These are phyloP conservation scores for Alternaria solani DNA, from an alignment of 2,329 filamentous ascomycete genomes.

Conservation along the genomic window DNA sequence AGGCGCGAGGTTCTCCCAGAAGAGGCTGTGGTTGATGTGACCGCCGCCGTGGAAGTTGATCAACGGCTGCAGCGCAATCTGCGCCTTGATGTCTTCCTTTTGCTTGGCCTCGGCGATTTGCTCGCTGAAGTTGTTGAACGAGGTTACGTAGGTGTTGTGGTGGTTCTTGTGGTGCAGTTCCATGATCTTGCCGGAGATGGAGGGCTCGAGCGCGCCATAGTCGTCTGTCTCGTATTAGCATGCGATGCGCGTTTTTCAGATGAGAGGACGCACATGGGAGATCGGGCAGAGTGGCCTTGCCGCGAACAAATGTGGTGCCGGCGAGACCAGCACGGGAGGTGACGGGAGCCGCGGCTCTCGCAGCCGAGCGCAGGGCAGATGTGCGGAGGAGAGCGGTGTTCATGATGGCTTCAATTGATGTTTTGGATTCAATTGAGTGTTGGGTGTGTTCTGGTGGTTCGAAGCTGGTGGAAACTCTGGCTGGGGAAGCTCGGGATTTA, in stretches of 20 bases:
- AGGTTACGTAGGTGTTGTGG: slow-evolving; percentile 92
- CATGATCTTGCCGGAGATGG: slow-evolving; percentile 91
- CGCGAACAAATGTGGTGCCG: slow-evolving; percentile 78
- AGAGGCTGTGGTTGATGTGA: slow-evolving; percentile 72
- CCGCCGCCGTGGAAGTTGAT: slow-evolving; percentile 74
- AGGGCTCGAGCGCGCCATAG: slow-evolving; percentile 90
- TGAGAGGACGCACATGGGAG: slow-evolving; percentile 69
- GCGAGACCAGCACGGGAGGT: slow-evolving; percentile 70
- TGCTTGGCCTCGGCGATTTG: slow-evolving; percentile 68
- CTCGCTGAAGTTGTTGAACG: slow-evolving; percentile 81
- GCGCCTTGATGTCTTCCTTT: slow-evolving; percentile 62
- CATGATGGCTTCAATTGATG: slow-evolving; percentile 63
- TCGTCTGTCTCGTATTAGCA: slow-evolving; percentile 69
- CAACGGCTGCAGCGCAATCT: slow-evolving; percentile 64
- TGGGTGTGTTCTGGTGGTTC: slow-evolving; percentile 10
- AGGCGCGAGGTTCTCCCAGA: slow-evolving; percentile 75
- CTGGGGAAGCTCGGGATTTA: slow-evolving; percentile 24
- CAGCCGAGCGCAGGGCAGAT: slow-evolving; percentile 72
- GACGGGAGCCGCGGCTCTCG: slow-evolving; percentile 72
- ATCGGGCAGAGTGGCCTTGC: slow-evolving; percentile 93
- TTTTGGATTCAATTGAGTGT: slow-evolving; percentile 31
- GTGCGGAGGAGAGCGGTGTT: slow-evolving; percentile 78
- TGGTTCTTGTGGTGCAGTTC: slow-evolving; percentile 94
- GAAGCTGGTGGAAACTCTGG: slow-evolving; percentile 10
- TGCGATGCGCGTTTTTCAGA: background rate